Evolutionary conservation across 192 early-diverging fungal genomes (phyloP), one percentile per base, ranked within the genome.

Genomic region (Allomyces arbusculus): DNA sequence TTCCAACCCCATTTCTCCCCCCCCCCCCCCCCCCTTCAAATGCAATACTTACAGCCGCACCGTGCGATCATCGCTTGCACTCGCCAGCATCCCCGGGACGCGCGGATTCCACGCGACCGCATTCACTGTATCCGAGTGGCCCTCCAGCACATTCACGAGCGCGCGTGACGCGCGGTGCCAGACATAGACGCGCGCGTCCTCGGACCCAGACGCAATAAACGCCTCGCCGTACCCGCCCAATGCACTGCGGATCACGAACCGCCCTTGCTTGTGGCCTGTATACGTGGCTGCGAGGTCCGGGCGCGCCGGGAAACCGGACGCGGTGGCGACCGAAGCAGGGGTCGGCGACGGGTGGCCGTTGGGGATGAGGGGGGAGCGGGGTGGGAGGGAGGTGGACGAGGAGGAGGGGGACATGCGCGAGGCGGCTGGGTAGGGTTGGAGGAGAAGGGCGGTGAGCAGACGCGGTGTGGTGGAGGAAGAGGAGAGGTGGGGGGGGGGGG

Each of bases 141-240:
- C 68, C 3, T 23, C 45, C 16, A 69, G 24, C 8, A 28, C 64
- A 23, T 61, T 62, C 24, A 69, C 64, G 25, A 69, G 58, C 10
- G 24, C 64, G 22, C 68, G 66, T 11, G 66, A 50, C 25, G 40
- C 65, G 24, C 65, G 66, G 65, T 69, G 66, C 68, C 68, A 69
- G 6, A 69, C 61, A 23, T 69, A 69, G 11, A 68, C 44, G 8
- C 40, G 23, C 9, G 16, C 24, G 20, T 69, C 68, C 67, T 12
- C 25, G 43, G 33, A 50, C 44, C 68, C 68, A 23, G 65, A 66
- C 11, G 66, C 68, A 1, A 69, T 33, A 23, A 69, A 69, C 4
- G 24, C 28, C 23, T 61, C 50, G 19, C 45, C 45, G 26, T n/a
- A n/a, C 3, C 68, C 68, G n/a, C 66, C 68, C 23, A 69, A 67